A percentile compares a stretch with the other conserved stretches of the same genome.
Conservation (phyloP, 306 rosid genomes). For the Alnus rubra region DNA sequence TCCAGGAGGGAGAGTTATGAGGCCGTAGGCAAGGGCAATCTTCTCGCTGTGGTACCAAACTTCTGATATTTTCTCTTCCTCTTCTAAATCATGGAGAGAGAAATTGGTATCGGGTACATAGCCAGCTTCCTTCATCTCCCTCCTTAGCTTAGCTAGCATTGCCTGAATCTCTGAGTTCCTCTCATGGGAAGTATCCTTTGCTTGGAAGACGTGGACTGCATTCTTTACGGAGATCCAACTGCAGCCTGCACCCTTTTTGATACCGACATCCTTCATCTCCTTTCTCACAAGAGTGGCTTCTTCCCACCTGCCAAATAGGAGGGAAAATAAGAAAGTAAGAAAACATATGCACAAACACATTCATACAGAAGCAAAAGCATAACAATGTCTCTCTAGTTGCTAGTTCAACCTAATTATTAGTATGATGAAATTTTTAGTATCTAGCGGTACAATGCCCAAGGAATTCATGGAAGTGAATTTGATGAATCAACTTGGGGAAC, state of each 20-base stretch:
- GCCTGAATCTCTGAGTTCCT: slow-evolving; percentile 66
- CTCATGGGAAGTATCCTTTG: slow-evolving; percentile 71
- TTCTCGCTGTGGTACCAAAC: slow-evolving; percentile 84
- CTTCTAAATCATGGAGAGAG: slow-evolving; percentile 74
- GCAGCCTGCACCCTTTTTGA: slow-evolving; percentile 70
- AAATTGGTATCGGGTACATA: slow-evolving; percentile 61
- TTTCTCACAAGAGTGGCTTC: slow-evolving; percentile 77
- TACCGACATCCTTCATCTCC: slow-evolving; percentile 77
- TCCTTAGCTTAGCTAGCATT: slow-evolving; percentile 55
- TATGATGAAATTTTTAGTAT: neutral
- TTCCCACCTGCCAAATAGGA: slow-evolving; percentile 66
- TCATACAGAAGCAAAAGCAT: neutral
- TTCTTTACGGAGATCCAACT: slow-evolving; percentile 84
- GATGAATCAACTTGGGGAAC: neutral
- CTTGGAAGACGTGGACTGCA: slow-evolving; percentile 64
- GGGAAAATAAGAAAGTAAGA: neutral
- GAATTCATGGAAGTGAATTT: neutral
- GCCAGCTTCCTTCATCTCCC: slow-evolving; percentile 68
- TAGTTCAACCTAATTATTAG: neutral
- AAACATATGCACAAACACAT: neutral
- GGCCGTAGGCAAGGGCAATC: slow-evolving; percentile 80
- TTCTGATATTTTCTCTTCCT: slow-evolving; percentile 76
- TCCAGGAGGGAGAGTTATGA: slow-evolving; percentile 65
- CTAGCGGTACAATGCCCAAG: neutral
- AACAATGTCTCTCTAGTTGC: neutral